Conservation (phyloP, 805 yeast species). For the Saccharomycopsis olivae region DNA sequence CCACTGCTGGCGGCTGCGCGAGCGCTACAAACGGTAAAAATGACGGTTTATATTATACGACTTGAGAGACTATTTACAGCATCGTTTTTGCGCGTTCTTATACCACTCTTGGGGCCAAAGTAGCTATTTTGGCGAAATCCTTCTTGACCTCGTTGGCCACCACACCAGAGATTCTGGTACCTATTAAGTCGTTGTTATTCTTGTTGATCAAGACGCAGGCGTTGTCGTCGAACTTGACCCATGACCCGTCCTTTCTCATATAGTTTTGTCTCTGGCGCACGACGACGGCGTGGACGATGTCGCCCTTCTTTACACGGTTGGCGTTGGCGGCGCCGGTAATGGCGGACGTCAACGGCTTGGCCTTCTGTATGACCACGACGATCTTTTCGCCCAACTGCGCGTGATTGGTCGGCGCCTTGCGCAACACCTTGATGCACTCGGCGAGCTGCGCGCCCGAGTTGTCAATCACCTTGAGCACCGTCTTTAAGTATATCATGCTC, state of each 20-base stretch:
- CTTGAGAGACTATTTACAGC: too few relatives aligned
- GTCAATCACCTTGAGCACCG: slow-evolving; percentile 83
- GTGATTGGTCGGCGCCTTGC: slow-evolving; percentile 75
- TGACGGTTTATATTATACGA: too few relatives aligned
- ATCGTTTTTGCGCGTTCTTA: too few relatives aligned
- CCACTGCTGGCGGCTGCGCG: too few relatives aligned
- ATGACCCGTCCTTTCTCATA: slow-evolving; percentile 78
- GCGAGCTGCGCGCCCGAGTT: slow-evolving; percentile 92
- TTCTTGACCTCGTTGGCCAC: slow-evolving; percentile 85
- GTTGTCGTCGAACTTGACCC: slow-evolving; percentile 84
- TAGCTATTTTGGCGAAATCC: slow-evolving; percentile 74
- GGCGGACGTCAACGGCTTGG: slow-evolving; percentile 56
- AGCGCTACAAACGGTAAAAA: too few relatives aligned
- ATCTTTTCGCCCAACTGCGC: slow-evolving; percentile 87
- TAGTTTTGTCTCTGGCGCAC: slow-evolving; percentile 82
- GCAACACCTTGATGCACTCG: slow-evolving; percentile 90
- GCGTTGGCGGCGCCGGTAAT: slow-evolving; percentile 65
- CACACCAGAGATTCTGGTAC: slow-evolving; percentile 82
- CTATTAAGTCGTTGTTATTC: slow-evolving; percentile 81
- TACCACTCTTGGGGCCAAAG: slow-evolving; percentile 82
- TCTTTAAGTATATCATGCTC: slow-evolving; percentile 80
- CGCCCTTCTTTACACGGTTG: slow-evolving; percentile 87
- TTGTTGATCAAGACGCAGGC: slow-evolving; percentile 94
- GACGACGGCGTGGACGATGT: slow-evolving; percentile 88
- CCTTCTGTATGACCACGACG: slow-evolving; percentile 89